Base-by-base conservation (phyloP, 2,329 filamentous ascomycete species). In the Diaporthe citrichinensis region DNA sequence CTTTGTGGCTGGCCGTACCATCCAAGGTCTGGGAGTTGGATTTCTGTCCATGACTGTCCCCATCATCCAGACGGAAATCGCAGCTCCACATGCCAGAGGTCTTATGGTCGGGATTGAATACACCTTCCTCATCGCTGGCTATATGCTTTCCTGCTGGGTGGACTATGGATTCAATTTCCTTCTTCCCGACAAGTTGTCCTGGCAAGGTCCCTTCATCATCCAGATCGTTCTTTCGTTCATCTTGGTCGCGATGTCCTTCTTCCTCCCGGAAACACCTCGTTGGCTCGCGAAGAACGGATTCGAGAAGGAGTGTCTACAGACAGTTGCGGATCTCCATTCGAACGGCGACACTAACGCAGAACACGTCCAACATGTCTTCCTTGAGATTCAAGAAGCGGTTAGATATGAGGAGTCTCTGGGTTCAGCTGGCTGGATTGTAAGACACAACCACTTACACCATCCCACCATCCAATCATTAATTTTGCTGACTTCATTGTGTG, bases 251-350 rank as follows among this genome's bases (percentile, higher is more conserved):
- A 53, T 53, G 51, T 53, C 51, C 12, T 53, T 53, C 51, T 25
- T 53, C 23, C 51, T 53, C 76, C 84, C 84, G 3, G 83, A 85
- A 65, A 85, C 84, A 0, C 84, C 84, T 25, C 81, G 83, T 55
- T 86, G 85, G 84, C 79, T 86, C 7, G 84, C 84, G 15, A 82
- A 81, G 67, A 85, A 85, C 72, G 84, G 58, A 8, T 44, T 44
- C 1, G 41, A 44, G 41, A 17, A 44, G 15, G 84, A 86, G 75
- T 80, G 80, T 71, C 79, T 85, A 8, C 84, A 84, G 72, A 85
- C 83, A 0, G 79, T 86, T n/a, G 84, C 84, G 14, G 84, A 85
- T 73, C 78, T 86, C 2, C 84, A 86, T 73, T 80, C 84, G 0
- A 74, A 81, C 34, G 84, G 84, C 6, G 79, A 85, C 61, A 83